Evolutionary conservation across 2,329 filamentous ascomycete species (phyloP), one percentile per base, ranked within the genome.

Genomic region (Chalara sp.): DNA sequence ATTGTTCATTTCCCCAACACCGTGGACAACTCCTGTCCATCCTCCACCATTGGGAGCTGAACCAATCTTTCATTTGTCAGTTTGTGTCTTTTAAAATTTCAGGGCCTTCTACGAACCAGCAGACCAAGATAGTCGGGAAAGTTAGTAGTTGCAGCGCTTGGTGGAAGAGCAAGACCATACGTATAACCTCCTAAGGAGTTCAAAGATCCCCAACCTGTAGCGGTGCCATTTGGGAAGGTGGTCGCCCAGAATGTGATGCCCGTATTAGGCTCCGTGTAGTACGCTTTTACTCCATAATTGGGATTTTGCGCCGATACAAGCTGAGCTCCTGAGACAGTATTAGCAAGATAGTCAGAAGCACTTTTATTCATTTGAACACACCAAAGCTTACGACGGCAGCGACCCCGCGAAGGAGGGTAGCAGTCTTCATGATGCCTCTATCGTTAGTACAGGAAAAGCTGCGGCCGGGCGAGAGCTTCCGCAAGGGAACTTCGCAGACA

Each of bases 101-200:
- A 35, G 6, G 12, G 7, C 3, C 11, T 10, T 1, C 46, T 48
- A 49, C 72, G 57, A 56, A 81, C 80, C 45, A 83, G 66, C 46
- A 78, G 72, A 37, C 80, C 81, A 51, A 84, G 78, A 57, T 81
- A 83, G 61, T 84, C 81, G 43, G 68, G 72, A 5, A 72, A 70
- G 48, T 76, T 72, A 28, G 62, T 71, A 0, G 67, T 72, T 44
- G 74, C 55, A 1, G 76, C 76, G 60, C 74, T 66, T 12, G 64
- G 57, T 5, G 80, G 80, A 12, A 83, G 67, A 2, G 75, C 76
- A 47, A 83, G 59, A 59, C 80, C 80, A 46, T 78, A 78, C 32
- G 72, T 74, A 47, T 77, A 70, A 35, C 73, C 72, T 50, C 72
- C 75, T 46, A 49, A 39, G 21, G 58, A 59, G 35, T 54, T 55